phyloP scores from a whole-genome alignment of 768 basidiomycete genomes.

The Kwoniella sp. region DNA sequence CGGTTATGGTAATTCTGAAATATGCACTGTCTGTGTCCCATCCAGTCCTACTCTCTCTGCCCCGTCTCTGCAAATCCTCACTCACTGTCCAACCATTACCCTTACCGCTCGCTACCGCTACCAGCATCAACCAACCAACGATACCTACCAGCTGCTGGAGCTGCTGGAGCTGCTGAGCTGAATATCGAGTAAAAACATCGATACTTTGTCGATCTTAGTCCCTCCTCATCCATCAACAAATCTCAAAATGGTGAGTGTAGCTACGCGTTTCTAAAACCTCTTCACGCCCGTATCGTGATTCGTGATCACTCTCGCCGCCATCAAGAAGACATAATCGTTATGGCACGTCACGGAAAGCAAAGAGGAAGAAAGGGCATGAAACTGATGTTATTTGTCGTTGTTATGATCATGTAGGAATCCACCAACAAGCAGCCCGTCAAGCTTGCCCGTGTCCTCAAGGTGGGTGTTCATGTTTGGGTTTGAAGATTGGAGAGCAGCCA shows the following conservation, averaged over 20 bases:
- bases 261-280: neutral
- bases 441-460: slow-evolving; percentile 97
- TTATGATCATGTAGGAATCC: slow-evolving; percentile 44
- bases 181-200: neutral
- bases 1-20: too few relatives aligned
- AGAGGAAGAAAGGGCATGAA: slow-evolving; percentile 6
- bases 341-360: neutral
- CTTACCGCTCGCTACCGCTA: too few relatives aligned
- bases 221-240: slow-evolving; percentile 22
- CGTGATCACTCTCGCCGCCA: too few relatives aligned
- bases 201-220: neutral
- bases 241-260: slow-evolving; percentile 27
- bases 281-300: too few relatives aligned
- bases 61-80: neutral
- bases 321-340: neutral
- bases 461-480: slow-evolving; percentile 50
- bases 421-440: slow-evolving; percentile 68
- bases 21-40: neutral
- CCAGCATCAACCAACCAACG: too few relatives aligned
- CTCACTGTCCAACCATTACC: neutral
- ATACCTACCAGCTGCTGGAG: too few relatives aligned
- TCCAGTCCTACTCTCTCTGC: neutral
- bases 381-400: slow-evolving; percentile 15
- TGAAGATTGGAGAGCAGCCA: neutral
- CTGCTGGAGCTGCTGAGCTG: too few relatives aligned